Percentiles rank a stretch among this genome's conserved stretches.
Conservation (phyloP, 768 basidiomycete genomes). For the Cubamyces sp. region DNA sequence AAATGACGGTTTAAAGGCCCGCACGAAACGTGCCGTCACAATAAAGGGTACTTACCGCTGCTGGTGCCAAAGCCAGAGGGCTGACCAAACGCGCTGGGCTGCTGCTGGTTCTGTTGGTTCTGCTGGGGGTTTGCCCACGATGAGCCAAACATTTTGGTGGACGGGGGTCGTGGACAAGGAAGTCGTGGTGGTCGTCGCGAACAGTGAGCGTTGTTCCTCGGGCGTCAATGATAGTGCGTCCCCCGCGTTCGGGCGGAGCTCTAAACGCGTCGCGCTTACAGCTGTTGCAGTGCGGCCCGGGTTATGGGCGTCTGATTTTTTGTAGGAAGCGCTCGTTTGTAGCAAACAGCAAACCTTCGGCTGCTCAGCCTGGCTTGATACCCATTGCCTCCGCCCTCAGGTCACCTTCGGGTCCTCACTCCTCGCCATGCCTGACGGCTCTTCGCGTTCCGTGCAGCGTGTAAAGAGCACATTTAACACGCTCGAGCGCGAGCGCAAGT, state of each 20-base stretch:
- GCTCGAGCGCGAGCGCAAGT: constrained; percentile 74
- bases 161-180: constrained; percentile 7
- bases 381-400: background rate
- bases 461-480: constrained; percentile 74
- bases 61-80: constrained; percentile 64
- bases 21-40: constrained; percentile 28
- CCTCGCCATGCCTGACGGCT: constrained; percentile 54
- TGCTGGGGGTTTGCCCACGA: constrained; percentile 72
- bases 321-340: constrained; percentile 15
- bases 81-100: constrained; percentile 68
- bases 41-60: constrained; percentile 58
- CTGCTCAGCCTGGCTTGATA: too few relatives aligned
- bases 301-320: constrained; percentile 17
- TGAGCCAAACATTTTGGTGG: constrained; percentile 61
- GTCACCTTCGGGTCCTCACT: background rate
- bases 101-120: constrained; percentile 64
- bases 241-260: constrained; percentile 24
- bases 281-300: constrained; percentile 3
- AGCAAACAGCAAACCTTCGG: constrained; percentile 13
- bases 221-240: constrained; percentile 9
- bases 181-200: constrained; percentile 23
- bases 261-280: constrained; percentile 14
- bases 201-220: constrained; percentile 12
- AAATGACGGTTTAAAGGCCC: constrained; percentile 21
- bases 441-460: constrained; percentile 38